Evolutionary conservation across 306 rosid species (phyloP).

Genomic region (Pueraria montana): DNA sequence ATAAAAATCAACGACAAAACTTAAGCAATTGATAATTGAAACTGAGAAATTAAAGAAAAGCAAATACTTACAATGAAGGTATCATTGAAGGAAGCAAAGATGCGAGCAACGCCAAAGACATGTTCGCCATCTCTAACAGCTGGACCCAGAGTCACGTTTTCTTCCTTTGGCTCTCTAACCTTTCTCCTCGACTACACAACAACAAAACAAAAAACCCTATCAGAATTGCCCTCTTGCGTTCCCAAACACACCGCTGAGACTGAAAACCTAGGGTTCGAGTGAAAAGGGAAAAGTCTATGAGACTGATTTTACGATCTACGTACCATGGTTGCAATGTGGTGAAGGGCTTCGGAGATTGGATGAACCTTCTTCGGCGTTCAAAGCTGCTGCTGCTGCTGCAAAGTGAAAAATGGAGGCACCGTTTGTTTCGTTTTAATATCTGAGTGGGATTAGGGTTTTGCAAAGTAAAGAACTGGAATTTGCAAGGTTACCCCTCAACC

Average conservation of each 20-base stretch:
- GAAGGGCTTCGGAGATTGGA: neutral
- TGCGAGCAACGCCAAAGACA: constrained; percentile 86
- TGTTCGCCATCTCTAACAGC: constrained; percentile 88
- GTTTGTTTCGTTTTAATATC: neutral
- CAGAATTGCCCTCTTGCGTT: neutral
- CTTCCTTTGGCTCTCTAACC: constrained; percentile 93
- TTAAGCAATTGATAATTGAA: neutral
- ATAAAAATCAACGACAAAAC: neutral
- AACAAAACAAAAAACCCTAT: neutral
- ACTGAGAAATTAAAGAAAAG: neutral
- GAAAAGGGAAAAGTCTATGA: neutral
- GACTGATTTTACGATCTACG: neutral
- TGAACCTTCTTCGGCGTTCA: neutral
- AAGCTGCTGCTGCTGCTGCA: neutral
- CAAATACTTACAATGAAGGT: constrained; percentile 77
- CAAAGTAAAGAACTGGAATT: too few species aligned
- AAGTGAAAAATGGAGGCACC: neutral
- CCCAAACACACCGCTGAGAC: neutral
- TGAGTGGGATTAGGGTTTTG: neutral
- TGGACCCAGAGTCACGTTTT: constrained; percentile 85
- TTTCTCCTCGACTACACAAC: constrained; percentile 51
- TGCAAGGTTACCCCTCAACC: too few species aligned
- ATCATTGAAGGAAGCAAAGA: constrained; percentile 86
- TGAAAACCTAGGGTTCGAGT: neutral
- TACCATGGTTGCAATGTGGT: neutral